These are phyloP conservation scores for Coemansia sp. DNA, from an alignment of 192 early-diverging fungal species.

Conservation along the genomic window DNA sequence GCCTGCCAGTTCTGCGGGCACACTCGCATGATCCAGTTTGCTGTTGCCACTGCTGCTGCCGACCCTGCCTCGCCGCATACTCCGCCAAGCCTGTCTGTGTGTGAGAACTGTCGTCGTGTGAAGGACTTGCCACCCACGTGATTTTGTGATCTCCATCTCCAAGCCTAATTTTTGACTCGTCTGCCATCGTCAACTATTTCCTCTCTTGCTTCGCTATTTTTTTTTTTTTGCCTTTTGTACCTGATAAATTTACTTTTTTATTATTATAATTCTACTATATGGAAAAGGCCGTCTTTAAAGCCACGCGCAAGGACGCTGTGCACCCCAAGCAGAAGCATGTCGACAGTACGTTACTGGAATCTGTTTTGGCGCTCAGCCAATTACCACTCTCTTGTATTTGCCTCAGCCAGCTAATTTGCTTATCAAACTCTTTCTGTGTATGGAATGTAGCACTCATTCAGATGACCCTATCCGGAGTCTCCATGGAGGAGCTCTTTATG, in stretches of 20 bases:
- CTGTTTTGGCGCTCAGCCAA: background rate
- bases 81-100: constrained; percentile 30
- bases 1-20: constrained; percentile 43
- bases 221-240: constrained; percentile 1
- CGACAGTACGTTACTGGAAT: constrained; percentile 47
- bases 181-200: background rate
- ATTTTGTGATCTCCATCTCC: background rate
- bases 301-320: constrained; percentile 56
- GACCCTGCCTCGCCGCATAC: background rate
- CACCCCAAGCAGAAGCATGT: constrained; percentile 61
- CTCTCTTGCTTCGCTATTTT: constrained; percentile 7
- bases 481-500: constrained; percentile 57
- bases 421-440: background rate
- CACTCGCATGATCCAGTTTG: constrained; percentile 38
- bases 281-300: constrained; percentile 60
- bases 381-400: background rate
- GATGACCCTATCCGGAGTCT: constrained; percentile 50
- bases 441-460: constrained; percentile 52
- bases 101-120: constrained; percentile 45
- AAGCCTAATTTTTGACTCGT: background rate
- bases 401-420: background rate
- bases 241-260: background rate
- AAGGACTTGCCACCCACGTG: constrained; percentile 26
- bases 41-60: constrained; percentile 20
- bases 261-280: constrained; percentile 26